Evolutionary conservation across 2,329 filamentous ascomycete genomes (phyloP).

Genomic region (Ophiostoma sp.): DNA sequence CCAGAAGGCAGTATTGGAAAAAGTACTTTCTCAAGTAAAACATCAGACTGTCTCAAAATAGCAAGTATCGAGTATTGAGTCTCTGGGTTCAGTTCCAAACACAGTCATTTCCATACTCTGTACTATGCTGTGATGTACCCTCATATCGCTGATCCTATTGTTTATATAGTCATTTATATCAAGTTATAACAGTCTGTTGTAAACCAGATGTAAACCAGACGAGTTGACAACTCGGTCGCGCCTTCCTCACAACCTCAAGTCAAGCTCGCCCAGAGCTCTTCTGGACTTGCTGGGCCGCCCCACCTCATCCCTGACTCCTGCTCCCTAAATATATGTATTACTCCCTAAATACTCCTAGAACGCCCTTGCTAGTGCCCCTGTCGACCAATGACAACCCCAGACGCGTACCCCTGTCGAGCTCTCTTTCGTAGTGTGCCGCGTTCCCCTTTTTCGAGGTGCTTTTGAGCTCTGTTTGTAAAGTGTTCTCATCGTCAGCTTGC

Average conservation of each 20-base stretch:
- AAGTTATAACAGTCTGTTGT: neutral
- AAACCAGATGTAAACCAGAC: neutral
- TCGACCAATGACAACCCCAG: neutral
- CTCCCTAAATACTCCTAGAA: neutral
- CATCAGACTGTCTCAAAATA: neutral
- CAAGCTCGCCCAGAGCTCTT: neutral
- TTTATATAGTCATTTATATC: neutral
- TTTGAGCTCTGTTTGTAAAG: slow-evolving; percentile 10
- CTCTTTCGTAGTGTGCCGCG: slow-evolving; percentile 8
- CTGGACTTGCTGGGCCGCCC: neutral
- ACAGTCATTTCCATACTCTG: neutral
- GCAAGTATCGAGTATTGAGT: neutral
- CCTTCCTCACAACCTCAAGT: neutral
- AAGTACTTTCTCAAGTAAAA: neutral
- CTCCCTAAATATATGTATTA: neutral
- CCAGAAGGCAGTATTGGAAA: neutral
- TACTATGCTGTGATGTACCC: neutral
- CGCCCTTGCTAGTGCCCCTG: neutral
- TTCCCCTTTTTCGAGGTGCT: slow-evolving; percentile 16
- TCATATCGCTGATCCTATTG: neutral
- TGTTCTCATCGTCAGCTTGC: slow-evolving; percentile 12
- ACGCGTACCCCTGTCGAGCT: slow-evolving; percentile 7
- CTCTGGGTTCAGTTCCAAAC: neutral
- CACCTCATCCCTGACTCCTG: slow-evolving; percentile 6
- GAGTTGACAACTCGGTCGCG: neutral